phyloP scores from a whole-genome alignment of 2,329 filamentous ascomycete species.

The Tolypocladium cylindrosporum region DNA sequence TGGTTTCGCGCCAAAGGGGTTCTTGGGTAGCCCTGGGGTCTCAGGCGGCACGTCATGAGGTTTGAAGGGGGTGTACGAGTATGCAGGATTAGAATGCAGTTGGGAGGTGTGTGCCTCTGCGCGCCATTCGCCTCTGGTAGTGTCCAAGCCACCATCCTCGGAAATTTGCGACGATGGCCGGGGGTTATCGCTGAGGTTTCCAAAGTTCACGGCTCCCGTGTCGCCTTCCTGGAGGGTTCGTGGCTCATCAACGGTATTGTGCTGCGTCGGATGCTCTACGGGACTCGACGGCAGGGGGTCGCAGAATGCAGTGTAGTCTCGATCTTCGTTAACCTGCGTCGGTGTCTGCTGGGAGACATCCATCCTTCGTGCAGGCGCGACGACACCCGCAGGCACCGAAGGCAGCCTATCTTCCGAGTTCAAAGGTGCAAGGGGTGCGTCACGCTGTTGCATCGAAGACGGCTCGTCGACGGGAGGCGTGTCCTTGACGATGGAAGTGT shows the following conservation, averaged over 20 bases:
- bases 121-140: slow-evolving; percentile 29
- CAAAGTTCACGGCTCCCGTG: slow-evolving; percentile 39
- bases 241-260: slow-evolving; percentile 17
- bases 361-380: slow-evolving; percentile 16
- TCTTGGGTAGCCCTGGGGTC: slow-evolving; percentile 38
- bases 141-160: slow-evolving; percentile 28
- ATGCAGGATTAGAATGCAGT: slow-evolving; percentile 15
- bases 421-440: background rate
- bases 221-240: slow-evolving; percentile 35
- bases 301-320: slow-evolving; percentile 42
- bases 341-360: slow-evolving; percentile 41
- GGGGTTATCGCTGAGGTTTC: slow-evolving; percentile 22
- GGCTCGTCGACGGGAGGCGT: background rate
- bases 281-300: slow-evolving; percentile 18
- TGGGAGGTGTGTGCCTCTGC: slow-evolving; percentile 22
- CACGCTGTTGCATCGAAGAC: background rate
- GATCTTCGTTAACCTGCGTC: slow-evolving; percentile 46
- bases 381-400: background rate
- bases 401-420: background rate
- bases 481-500: background rate
- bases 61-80: slow-evolving; percentile 19
- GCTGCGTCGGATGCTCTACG: slow-evolving; percentile 13
- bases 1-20: slow-evolving; percentile 33
- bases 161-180: slow-evolving; percentile 30
- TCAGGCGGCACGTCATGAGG: slow-evolving; percentile 25